These are phyloP conservation scores for Pseudogymnoascus sp. DNA, from an alignment of 2,329 filamentous ascomycete species.

Conservation along the genomic window DNA sequence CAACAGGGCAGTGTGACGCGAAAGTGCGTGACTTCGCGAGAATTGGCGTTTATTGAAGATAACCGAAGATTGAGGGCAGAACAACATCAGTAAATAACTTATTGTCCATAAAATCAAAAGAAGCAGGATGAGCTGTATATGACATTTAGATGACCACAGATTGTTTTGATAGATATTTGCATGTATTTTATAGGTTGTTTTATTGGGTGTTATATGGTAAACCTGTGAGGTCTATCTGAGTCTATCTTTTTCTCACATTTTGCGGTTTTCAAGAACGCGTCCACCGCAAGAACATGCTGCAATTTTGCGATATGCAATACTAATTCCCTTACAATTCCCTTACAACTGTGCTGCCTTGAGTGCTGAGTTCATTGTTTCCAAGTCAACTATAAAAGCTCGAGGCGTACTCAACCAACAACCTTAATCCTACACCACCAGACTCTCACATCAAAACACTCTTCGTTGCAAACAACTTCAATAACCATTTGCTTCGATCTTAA, in stretches of 20 bases:
- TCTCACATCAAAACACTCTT: neutral
- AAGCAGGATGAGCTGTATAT: neutral
- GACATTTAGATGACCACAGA: neutral
- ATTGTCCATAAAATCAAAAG: neutral
- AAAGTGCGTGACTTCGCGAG: conserved; percentile 3
- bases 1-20: neutral
- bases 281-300: neutral
- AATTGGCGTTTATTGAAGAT: neutral
- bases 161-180: neutral
- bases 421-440: neutral
- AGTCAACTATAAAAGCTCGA: conserved; percentile 3
- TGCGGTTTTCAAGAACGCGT: neutral
- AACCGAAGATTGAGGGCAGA: neutral
- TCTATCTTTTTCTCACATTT: conserved; percentile 6
- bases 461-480: neutral
- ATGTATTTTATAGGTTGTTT: neutral
- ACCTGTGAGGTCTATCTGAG: neutral
- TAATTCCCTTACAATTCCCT: neutral
- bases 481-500: no score
- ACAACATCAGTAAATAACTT: neutral
- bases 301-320: neutral
- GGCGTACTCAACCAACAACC: neutral
- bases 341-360: neutral
- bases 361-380: neutral
- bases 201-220: neutral